phyloP scores from a whole-genome alignment of 192 early-diverging fungal genomes.

The Geosiphon pyriformis region DNA sequence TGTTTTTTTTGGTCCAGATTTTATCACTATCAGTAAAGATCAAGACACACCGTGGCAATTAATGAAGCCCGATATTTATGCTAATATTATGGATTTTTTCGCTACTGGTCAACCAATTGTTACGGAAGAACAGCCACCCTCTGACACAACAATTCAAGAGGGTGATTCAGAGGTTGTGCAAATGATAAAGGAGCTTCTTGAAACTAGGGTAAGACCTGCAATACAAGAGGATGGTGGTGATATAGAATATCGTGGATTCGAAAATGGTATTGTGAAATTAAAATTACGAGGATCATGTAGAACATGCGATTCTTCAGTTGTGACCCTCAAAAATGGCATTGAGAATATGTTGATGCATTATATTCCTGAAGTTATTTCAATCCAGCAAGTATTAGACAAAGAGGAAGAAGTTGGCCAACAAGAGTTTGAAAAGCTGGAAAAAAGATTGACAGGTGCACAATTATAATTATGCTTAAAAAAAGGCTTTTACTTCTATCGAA shows the following conservation, averaged over 20 bases:
- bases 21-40: conserved; percentile 93
- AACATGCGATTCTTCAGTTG: conserved; percentile 80
- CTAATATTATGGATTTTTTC: conserved; percentile 92
- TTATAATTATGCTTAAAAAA: not conserved
- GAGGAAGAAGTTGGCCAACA: conserved; percentile 67
- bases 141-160: conserved; percentile 61
- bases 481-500: too few relatives aligned
- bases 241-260: conserved; percentile 91
- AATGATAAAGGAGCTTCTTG: conserved; percentile 98
- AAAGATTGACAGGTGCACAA: not conserved
- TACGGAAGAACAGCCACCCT: conserved; percentile 45
- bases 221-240: conserved; percentile 99
- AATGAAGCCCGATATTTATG: conserved; percentile 97
- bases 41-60: conserved; percentile 88
- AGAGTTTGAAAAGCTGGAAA: conserved; percentile 92
- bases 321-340: conserved; percentile 98
- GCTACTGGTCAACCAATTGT: conserved; percentile 80
- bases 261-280: conserved; percentile 83
- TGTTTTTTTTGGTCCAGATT: conserved; percentile 90
- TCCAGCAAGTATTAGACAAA: conserved; percentile 87
- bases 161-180: conserved; percentile 90
- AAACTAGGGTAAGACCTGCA: conserved; percentile 89
- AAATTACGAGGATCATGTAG: conserved; percentile 94
- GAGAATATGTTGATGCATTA: conserved; percentile 99
- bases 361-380: conserved; percentile 84